Base-by-base conservation (phyloP, 305 asterid species). In the Striga hermonthica region DNA sequence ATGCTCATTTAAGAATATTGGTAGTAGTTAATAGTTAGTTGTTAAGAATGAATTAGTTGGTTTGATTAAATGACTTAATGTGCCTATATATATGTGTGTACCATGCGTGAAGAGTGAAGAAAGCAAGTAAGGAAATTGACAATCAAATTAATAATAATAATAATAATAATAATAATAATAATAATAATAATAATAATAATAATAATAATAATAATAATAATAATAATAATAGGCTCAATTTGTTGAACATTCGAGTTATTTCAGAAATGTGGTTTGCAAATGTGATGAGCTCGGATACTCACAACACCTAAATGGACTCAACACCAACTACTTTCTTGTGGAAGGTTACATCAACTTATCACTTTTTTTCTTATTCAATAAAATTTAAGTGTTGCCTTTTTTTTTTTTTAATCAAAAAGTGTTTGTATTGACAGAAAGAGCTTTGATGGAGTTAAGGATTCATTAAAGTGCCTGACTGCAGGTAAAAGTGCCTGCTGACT, bases 371-470 rank as follows among this genome's bases (percentile, higher is more conserved):
- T 22, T 22, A 22, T 22, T 22, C 1, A 22, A 22, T 2, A 22
- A 0, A 22, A 22, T 22, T 22, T 22, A 9, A 13, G n/a, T 45
- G 50, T n/a, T 22, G 44, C 9, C 11, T 0, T 36, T 45, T 41
- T 54, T 66, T 64, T 14, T 15, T 15, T 50, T 6, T 49, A 22
- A 22, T 22, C 31, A 22, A 22, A 22, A 22, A 22, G 31, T 22
- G 31, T 22, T 22, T 7, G 2, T 9, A 8, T 3, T 43, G 3
- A 3, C 77, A 89, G 98, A 79, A 89, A 72, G 73, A 84, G 95
- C 78, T 73, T 75, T 72, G 97, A 89, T 72, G 96, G 87, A 63
- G 72, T 58, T 70, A 81, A 74, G 70, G 79, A 73, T 50, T 65
- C 81, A 54, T 57, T 57, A 39, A 79, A 79, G 76, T 79, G 40